Percentiles rank a stretch among this genome's conserved stretches.
Conservation (phyloP, 2,329 filamentous ascomycete species). For the Cladosporium sp. region DNA sequence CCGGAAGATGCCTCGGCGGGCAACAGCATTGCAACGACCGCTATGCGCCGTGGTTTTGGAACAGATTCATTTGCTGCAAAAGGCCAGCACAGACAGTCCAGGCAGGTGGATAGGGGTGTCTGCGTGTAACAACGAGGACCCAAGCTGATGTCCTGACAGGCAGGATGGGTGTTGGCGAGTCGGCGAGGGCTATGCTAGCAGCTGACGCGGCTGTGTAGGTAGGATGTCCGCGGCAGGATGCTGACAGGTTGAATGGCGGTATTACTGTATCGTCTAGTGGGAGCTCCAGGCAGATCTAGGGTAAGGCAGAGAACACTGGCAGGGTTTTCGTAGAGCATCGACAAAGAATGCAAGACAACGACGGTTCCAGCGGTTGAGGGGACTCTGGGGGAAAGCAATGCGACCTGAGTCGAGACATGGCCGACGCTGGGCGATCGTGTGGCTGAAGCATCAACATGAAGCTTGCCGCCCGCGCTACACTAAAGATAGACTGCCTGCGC, state of each 20-base stretch:
- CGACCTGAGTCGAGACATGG: background rate
- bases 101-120: background rate
- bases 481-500: conserved; percentile 4
- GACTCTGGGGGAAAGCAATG: conserved; percentile 1
- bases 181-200: conserved; percentile 3
- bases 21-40: conserved; percentile 13
- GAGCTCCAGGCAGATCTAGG: background rate
- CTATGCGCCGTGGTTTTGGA: conserved; percentile 3
- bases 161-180: background rate
- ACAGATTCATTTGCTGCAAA: conserved; percentile 8
- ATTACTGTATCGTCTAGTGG: background rate
- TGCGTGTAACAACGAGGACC: background rate
- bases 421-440: conserved; percentile 3
- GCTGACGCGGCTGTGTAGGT: conserved; percentile 11
- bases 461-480: background rate
- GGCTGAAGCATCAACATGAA: conserved; percentile 2
- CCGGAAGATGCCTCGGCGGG: conserved; percentile 2
- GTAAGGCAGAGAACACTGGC: background rate
- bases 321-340: background rate
- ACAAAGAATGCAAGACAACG: conserved; percentile 2
- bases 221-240: background rate
- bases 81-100: background rate
- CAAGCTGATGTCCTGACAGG: background rate
- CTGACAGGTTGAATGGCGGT: background rate
- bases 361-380: conserved; percentile 1